Evolutionary conservation across 495 filamentous ascomycete species (phyloP), one percentile per base, ranked within the genome.

Genomic region (Neurospora cerealis): DNA sequence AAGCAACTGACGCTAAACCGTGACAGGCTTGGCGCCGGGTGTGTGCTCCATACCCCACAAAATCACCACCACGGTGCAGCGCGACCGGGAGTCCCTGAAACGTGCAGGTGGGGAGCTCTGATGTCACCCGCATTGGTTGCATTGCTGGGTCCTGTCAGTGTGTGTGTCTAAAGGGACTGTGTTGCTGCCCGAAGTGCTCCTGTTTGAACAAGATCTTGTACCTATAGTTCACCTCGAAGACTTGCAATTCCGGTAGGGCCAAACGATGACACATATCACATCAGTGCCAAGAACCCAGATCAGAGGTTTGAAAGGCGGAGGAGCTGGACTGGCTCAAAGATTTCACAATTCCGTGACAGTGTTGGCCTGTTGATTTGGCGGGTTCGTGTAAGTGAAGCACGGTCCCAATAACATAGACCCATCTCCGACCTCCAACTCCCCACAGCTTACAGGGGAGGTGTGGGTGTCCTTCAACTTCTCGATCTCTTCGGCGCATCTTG

Each of bases 41-140:
- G 19, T 71, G 73, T 77, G 62, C 75, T 77, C 71, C 75, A 75
- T 80, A 75, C 79, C 79, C 79, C 79, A 78, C 79, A 79, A 76
- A 74, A 71, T 72, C 48, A 60, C 0, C 48, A 66, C 70, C 54
- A 69, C 40, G 32, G 28, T 44, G 40, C 38, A 72, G 73, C 38
- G 37, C 70, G 48, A 21, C 74, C 41, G 48, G 72, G 74, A 71
- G 73, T 74, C 74, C 77, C 73, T 75, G 78, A 74, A 71, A 78
- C 76, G 17, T 74, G 44, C 37, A 70, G 73, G 69, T 69, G 72
- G 71, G 73, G 71, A 69, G 72, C 13, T 36, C 73, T 79, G 79
- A 80, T 78, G 78, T 80, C 79, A 80, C 79, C 75, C 73, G 69
- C 73, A 24, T 71, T 17, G 48, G 48, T 24, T 60, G 48, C 48